These are phyloP conservation scores for Phytophthora pistaciae DNA, from an alignment of 352 stramenopile genomes.

Conservation along the genomic window DNA sequence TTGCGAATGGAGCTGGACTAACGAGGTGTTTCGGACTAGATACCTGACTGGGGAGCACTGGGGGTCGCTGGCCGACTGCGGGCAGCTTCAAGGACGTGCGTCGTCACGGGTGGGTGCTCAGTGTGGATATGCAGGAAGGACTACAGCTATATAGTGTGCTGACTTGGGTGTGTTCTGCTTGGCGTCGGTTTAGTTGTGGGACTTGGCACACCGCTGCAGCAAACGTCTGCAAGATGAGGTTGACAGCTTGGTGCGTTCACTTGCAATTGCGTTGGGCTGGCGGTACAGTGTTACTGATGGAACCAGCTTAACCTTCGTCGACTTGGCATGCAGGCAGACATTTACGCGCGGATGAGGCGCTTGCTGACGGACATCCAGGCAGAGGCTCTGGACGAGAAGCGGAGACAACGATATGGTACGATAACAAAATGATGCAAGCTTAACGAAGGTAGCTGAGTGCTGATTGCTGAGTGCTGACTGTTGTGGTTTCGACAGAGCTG, in stretches of 20 bases:
- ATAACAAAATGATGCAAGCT: background rate
- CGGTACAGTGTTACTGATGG: too few relatives aligned
- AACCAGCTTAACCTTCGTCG: too few relatives aligned
- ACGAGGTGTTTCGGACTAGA: conserved; percentile 27
- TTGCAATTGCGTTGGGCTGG: background rate
- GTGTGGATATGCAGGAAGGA: background rate
- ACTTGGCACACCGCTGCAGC: conserved; percentile 73
- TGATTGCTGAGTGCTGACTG: conserved; percentile 21
- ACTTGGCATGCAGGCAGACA: conserved; percentile 29
- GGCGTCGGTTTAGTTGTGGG: conserved; percentile 54
- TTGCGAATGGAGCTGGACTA: background rate
- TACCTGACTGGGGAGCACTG: conserved; percentile 76
- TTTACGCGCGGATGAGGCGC: conserved; percentile 57
- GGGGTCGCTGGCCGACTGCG: conserved; percentile 60
- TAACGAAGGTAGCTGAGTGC: background rate
- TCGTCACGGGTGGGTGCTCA: conserved; percentile 49
- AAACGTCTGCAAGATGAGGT: conserved; percentile 63
- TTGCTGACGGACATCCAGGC: conserved; percentile 40
- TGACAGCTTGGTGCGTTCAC: conserved; percentile 50
- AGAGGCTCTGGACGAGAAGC: conserved; percentile 35
- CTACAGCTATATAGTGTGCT: background rate
- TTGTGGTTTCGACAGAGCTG: conserved; percentile 43
- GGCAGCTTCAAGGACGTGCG: conserved; percentile 55
- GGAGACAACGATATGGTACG: conserved; percentile 61
- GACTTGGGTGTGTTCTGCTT: background rate